Conservation (phyloP, 169 alveolate species). For the Blepharisma undulans region DNA sequence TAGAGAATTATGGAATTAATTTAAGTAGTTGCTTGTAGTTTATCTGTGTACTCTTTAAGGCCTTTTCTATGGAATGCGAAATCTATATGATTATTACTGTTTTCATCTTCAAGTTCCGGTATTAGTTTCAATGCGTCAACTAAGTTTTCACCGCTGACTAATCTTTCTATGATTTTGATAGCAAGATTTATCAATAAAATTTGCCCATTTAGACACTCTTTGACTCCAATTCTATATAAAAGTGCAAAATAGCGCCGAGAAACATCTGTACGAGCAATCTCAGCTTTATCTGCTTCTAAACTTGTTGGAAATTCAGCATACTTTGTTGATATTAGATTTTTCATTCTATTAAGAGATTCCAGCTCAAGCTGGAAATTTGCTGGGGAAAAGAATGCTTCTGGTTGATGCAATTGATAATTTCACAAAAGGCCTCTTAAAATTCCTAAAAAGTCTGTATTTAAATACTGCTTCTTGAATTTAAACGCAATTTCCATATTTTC, state of each 20-base stretch:
- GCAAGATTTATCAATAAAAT: neutral
- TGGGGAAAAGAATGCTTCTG: neutral
- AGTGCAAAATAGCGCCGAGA: neutral
- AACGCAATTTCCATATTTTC: neutral
- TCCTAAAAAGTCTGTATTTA: neutral
- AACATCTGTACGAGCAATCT: neutral
- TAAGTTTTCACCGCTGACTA: neutral
- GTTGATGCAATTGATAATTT: neutral
- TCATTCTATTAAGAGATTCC: neutral
- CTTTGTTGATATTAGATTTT: neutral
- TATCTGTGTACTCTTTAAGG: neutral
- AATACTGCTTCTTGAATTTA: neutral
- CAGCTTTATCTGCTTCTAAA: slow-evolving; percentile 15
- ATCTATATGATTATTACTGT: neutral
- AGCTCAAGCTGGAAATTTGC: neutral
- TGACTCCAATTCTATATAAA: slow-evolving; percentile 26
- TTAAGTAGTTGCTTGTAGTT: neutral
- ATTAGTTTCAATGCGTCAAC: neutral
- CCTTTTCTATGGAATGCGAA: neutral
- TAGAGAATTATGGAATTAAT: slow-evolving; percentile 51
- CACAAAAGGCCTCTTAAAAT: neutral
- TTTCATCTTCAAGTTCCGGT: neutral
- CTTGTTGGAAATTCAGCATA: neutral
- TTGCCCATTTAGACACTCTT: neutral
- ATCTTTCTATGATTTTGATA: neutral